Percentiles rank a stretch among this genome's conserved stretches.
These are phyloP conservation scores for Aspergillus aculeatus DNA, from an alignment of 2,329 filamentous ascomycete genomes.

Conservation along the genomic window DNA sequence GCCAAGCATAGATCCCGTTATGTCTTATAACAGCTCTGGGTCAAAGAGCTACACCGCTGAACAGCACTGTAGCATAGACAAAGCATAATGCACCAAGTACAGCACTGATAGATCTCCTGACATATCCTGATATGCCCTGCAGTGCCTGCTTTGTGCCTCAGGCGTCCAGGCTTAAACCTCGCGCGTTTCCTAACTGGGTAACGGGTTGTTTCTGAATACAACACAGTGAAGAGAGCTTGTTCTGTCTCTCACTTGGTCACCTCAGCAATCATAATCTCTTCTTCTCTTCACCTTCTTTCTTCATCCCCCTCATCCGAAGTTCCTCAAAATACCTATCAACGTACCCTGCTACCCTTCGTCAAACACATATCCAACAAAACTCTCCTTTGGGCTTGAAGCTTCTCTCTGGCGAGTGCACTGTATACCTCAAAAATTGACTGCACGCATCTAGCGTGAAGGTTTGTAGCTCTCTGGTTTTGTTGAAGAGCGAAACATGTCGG, in stretches of 20 bases:
- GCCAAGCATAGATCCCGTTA: background rate
- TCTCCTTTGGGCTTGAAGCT: background rate
- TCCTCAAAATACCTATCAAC: background rate
- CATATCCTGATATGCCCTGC: slow-evolving; percentile 2
- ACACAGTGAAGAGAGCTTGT: background rate
- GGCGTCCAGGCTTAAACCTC: background rate
- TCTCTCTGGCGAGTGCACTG: background rate
- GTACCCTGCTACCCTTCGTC: background rate
- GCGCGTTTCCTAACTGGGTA: background rate
- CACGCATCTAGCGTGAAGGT: background rate
- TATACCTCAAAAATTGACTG: background rate
- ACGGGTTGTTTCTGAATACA: background rate
- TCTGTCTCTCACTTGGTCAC: background rate
- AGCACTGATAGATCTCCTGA: background rate
- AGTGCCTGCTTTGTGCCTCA: background rate
- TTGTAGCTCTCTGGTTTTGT: background rate
- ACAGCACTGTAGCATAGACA: background rate
- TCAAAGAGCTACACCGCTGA: background rate
- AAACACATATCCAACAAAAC: background rate
- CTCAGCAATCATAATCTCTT: background rate
- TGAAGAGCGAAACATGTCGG: background rate
- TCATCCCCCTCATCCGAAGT: too few relatives aligned
- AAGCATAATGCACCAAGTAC: background rate
- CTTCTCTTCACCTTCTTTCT: background rate
- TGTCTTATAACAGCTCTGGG: background rate